Base-by-base conservation (phyloP, 2,329 filamentous ascomycete species). In the Scytalidium sp. region DNA sequence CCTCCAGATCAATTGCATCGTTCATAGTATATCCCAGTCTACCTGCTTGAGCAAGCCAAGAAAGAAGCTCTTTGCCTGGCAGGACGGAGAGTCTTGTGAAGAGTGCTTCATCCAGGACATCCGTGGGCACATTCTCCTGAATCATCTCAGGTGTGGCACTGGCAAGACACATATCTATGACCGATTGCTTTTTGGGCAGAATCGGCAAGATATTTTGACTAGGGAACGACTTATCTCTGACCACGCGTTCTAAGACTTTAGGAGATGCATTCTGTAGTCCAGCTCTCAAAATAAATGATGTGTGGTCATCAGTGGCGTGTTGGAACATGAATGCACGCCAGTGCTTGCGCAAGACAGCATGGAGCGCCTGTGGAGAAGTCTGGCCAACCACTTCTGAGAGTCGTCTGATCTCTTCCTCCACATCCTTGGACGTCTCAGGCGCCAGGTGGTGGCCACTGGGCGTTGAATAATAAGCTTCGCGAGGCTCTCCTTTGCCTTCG, bases 21-120 rank as follows among this genome's bases (percentile, higher is more conserved):
- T 63, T 57, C 8, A 45, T n/a, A 19, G 47, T 54, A 25, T 56
- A 65, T 2, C 63, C 63, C n/a, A 65, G 50, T 43, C 63, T 46
- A 17, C 56, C 50, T 7, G 48, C 58, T 32, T 53, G 43, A 29
- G 59, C 59, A 11, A 65, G 47, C 60, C 57, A 62, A 25, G 44
- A 49, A 21, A 63, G 54, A 2, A 65, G 47, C 8, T 54, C 45
- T 42, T 51, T 56, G 1, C 56, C 60, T 11, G 56, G 49, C 22
- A 56, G 54, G n/a, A 39, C 49, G 42, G 58, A 56, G 2, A 64
- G 21, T 4, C 57, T 51, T 19, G 56, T 41, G 3, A 36, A 46
- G 9, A 59, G 17, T 2, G 51, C 41, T 42, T 52, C 36, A 36
- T 64, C 60, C n/a, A 62, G 36, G 9, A 59, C 32, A n/a, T 50